Evolutionary conservation across 768 basidiomycete genomes (phyloP).

Genomic region (Podaxis sp.): DNA sequence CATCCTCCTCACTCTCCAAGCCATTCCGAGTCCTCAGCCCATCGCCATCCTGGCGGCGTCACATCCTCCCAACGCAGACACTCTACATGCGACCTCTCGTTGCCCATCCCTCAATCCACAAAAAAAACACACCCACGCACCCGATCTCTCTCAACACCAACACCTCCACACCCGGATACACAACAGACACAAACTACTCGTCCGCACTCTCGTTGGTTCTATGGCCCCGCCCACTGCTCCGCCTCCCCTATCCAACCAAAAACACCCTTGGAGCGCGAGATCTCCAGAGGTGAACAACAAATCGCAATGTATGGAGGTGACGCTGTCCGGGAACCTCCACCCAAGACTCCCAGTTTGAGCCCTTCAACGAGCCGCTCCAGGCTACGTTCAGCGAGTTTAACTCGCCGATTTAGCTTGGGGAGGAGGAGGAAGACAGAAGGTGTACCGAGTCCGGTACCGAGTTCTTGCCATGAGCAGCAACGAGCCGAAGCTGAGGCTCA

Average conservation of each 20-base stretch:
- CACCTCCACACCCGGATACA: neutral
- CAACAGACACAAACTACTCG: neutral
- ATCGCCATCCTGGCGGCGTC: neutral
- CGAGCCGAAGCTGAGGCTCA: too few relatives aligned
- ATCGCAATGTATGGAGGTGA: constrained; percentile 27
- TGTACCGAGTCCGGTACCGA: neutral
- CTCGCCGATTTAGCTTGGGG: too few relatives aligned
- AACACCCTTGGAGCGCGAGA: constrained; percentile 2
- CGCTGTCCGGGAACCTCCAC: constrained; percentile 18
- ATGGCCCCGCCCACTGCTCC: neutral
- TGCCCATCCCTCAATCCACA: too few relatives aligned
- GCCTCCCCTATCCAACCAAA: neutral
- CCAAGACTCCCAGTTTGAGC: neutral
- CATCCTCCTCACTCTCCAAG: neutral
- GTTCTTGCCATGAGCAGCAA: neutral
- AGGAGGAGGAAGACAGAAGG: neutral
- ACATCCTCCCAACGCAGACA: neutral
- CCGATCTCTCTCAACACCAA: neutral
- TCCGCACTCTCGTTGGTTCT: neutral
- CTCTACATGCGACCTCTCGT: neutral
- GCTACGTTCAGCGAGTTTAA: too few relatives aligned
- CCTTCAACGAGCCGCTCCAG: neutral
- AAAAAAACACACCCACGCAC: neutral
- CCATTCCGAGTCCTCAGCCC: too few relatives aligned
- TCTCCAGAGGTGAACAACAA: constrained; percentile 12